Evolutionary conservation across 352 stramenopile genomes (phyloP).

Genomic region (Phytophthora sojae): DNA sequence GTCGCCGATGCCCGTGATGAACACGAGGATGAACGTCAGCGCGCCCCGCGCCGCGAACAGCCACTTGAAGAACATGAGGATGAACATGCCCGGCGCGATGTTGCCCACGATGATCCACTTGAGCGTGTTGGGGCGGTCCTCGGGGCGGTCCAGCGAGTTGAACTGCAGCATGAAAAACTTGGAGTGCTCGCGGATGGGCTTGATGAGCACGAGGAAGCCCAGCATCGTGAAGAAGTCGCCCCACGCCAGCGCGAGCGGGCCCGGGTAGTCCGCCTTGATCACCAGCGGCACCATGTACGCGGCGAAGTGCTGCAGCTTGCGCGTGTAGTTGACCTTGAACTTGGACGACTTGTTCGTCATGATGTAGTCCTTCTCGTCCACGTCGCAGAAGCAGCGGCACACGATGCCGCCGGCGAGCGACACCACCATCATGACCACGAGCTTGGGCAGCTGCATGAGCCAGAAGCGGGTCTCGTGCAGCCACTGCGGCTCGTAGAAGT

Average conservation of each 20-base stretch:
- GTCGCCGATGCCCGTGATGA: constrained; percentile 85
- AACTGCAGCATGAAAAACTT: constrained; percentile 92
- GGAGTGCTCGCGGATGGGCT: constrained; percentile 79
- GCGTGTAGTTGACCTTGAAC: constrained; percentile 92
- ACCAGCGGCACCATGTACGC: constrained; percentile 86
- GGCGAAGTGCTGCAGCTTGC: constrained; percentile 86
- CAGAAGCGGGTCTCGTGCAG: constrained; percentile 65
- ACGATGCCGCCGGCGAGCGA: constrained; percentile 76
- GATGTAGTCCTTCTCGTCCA: constrained; percentile 86
- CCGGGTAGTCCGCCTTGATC: constrained; percentile 69
- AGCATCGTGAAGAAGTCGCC: constrained; percentile 86
- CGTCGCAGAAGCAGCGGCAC: constrained; percentile 81
- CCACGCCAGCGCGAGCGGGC: constrained; percentile 76
- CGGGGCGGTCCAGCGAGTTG: constrained; percentile 86
- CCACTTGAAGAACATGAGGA: constrained; percentile 90
- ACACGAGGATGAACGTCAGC: constrained; percentile 82
- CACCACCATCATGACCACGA: constrained; percentile 78
- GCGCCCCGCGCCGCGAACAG: constrained; percentile 63
- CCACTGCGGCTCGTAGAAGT: constrained; percentile 63
- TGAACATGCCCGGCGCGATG: constrained; percentile 75
- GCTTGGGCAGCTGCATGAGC: constrained; percentile 73
- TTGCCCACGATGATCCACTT: constrained; percentile 87
- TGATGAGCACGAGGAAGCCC: constrained; percentile 86
- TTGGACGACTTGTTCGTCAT: constrained; percentile 85
- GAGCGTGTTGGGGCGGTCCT: constrained; percentile 86